Percentiles rank a stretch among this genome's conserved stretches.
Evolutionary conservation across 2,329 filamentous ascomycete species (phyloP).

Genomic region (Colletotrichum sp.): DNA sequence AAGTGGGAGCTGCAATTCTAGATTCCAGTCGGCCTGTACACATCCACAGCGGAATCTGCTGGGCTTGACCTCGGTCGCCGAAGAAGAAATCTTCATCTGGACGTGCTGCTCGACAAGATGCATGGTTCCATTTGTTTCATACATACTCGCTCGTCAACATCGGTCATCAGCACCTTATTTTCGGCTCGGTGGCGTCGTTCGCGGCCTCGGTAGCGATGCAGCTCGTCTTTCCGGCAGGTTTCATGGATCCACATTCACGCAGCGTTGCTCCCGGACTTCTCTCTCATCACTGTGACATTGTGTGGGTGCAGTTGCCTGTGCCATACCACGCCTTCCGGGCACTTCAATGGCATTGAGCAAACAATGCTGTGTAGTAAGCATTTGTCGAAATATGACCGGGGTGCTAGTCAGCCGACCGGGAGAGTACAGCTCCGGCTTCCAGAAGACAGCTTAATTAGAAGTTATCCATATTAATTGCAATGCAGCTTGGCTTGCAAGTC

Average conservation of each 20-base stretch:
- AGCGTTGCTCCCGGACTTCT: not conserved
- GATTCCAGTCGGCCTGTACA: not conserved
- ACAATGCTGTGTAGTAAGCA: not conserved
- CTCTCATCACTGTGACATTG: not conserved
- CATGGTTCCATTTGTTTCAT: not conserved
- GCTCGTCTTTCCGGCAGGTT: not conserved
- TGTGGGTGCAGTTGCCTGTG: not conserved
- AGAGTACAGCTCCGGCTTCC: not conserved
- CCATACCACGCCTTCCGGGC: not conserved
- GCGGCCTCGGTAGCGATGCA: not conserved
- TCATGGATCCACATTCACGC: not conserved
- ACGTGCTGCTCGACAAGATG: not conserved
- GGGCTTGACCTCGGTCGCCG: not conserved
- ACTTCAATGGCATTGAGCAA: not conserved
- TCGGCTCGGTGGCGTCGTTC: not conserved
- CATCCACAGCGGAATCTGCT: not conserved
- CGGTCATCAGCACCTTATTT: not conserved
- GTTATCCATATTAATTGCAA: not conserved
- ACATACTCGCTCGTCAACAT: not conserved
- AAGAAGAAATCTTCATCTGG: not conserved
- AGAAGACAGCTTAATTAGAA: not conserved
- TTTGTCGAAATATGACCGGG: not conserved
- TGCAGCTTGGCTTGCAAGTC: not conserved
- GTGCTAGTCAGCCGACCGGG: not conserved
- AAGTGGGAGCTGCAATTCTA: not conserved